These are phyloP conservation scores for Saturnispora sanitii DNA, from an alignment of 805 yeast genomes.

Conservation along the genomic window DNA sequence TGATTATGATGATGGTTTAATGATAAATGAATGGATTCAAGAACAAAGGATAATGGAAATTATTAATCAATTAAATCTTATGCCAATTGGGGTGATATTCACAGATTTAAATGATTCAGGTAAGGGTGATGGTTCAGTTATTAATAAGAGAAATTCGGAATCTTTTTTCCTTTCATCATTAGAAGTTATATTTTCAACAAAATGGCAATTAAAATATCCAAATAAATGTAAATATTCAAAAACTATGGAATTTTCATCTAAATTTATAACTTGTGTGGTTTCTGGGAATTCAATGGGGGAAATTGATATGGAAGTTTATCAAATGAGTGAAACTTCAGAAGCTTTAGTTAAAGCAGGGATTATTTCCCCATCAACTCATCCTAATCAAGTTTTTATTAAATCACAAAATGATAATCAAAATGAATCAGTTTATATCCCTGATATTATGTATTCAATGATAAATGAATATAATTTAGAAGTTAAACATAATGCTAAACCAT, in stretches of 20 bases:
- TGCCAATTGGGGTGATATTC: slow-evolving; percentile 73
- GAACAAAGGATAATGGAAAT: slow-evolving; percentile 43
- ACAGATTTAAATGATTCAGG: slow-evolving; percentile 90
- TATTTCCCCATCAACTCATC: slow-evolving; percentile 81
- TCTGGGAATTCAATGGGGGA: slow-evolving; percentile 85
- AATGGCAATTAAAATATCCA: slow-evolving; percentile 58
- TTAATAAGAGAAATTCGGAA: slow-evolving; percentile 87
- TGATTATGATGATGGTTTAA: slow-evolving; percentile 78
- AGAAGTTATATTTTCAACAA: slow-evolving; percentile 77
- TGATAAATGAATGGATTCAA: slow-evolving; percentile 46
- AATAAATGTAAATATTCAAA: slow-evolving; percentile 55
- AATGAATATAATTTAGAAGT: slow-evolving; percentile 87
- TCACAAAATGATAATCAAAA: slow-evolving; percentile 57
- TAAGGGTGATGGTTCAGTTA: slow-evolving; percentile 74
- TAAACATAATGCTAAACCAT: slow-evolving; percentile 81
- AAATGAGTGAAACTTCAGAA: slow-evolving; percentile 81
- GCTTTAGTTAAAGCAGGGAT: slow-evolving; percentile 80
- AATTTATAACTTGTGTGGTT: slow-evolving; percentile 86
- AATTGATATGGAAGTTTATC: slow-evolving; percentile 85
- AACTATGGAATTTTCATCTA: slow-evolving; percentile 61
- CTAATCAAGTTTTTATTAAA: slow-evolving; percentile 74
- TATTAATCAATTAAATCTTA: slow-evolving; percentile 51
- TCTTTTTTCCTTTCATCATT: slow-evolving; percentile 84
- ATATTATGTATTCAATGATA: slow-evolving; percentile 70
- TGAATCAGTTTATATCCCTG: slow-evolving; percentile 99